phyloP scores from a whole-genome alignment of 345 rosid genomes.

The Erucastrum elatum region DNA sequence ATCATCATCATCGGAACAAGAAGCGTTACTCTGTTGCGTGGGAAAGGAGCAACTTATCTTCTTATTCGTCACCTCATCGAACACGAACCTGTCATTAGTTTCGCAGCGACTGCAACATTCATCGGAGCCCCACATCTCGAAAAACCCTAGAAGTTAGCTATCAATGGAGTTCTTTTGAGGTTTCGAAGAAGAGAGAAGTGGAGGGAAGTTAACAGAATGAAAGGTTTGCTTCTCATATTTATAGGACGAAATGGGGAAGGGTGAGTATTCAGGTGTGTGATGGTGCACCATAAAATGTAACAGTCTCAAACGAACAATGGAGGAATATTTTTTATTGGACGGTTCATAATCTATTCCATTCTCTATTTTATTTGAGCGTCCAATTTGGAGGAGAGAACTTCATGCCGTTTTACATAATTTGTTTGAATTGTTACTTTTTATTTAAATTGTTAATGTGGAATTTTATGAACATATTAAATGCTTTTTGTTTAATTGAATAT shows the following conservation, averaged over 20 bases:
- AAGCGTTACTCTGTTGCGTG: not conserved
- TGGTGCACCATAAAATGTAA: not conserved
- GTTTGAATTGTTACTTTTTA: not conserved
- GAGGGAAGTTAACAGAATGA: not conserved
- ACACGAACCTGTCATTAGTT: not conserved
- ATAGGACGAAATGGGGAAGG: not conserved
- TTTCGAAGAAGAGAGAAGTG: not conserved
- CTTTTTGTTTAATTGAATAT: no score
- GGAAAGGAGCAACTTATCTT: not conserved
- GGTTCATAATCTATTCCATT: not conserved
- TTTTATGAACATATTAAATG: no score
- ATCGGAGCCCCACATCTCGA: not conserved
- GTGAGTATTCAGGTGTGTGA: not conserved
- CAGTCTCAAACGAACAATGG: not conserved
- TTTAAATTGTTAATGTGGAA: not conserved
- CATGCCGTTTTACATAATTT: not conserved
- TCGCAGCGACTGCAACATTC: not conserved
- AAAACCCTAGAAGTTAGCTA: not conserved
- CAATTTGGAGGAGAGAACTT: not conserved
- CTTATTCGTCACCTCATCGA: not conserved
- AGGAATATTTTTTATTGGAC: not conserved
- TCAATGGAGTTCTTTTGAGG: not conserved
- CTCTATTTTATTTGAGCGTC: not conserved
- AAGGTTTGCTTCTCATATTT: not conserved
- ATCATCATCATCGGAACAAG: not conserved